Evolutionary conservation across 139 green algal genomes (phyloP).

Genomic region (Chloropicon primus): DNA sequence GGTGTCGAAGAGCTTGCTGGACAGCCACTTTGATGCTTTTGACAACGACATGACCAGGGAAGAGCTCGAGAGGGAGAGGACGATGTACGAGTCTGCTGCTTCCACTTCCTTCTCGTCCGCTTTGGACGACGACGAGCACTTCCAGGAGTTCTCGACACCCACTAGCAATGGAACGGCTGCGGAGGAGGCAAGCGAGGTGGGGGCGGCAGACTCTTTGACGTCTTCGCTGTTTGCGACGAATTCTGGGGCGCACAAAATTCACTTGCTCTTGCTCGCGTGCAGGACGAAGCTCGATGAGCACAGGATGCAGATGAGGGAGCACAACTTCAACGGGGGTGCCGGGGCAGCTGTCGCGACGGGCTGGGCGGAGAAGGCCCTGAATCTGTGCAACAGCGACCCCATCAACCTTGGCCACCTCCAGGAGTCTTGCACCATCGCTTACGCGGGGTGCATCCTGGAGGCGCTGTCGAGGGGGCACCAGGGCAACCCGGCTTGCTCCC

Average conservation of each 20-base stretch:
- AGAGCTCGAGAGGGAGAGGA: no score
- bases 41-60: no score
- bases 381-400: background rate
- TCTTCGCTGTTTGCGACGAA: no score
- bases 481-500: background rate
- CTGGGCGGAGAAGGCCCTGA: background rate
- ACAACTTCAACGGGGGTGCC: background rate
- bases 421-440: background rate
- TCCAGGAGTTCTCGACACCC: no score
- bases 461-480: background rate
- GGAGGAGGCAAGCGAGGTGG: no score
- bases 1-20: background rate
- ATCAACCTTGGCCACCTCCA: background rate
- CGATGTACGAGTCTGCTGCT: no score
- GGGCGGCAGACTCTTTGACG: no score
- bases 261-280: background rate
- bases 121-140: no score
- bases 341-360: background rate
- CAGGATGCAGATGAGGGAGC: background rate
- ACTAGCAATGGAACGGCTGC: no score
- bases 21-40: background rate
- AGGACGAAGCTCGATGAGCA: background rate
- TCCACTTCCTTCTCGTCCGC: no score
- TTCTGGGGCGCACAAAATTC: background rate
- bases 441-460: background rate